These are phyloP conservation scores for Aspergillus panamensis DNA, from an alignment of 495 filamentous ascomycete species.

Conservation along the genomic window DNA sequence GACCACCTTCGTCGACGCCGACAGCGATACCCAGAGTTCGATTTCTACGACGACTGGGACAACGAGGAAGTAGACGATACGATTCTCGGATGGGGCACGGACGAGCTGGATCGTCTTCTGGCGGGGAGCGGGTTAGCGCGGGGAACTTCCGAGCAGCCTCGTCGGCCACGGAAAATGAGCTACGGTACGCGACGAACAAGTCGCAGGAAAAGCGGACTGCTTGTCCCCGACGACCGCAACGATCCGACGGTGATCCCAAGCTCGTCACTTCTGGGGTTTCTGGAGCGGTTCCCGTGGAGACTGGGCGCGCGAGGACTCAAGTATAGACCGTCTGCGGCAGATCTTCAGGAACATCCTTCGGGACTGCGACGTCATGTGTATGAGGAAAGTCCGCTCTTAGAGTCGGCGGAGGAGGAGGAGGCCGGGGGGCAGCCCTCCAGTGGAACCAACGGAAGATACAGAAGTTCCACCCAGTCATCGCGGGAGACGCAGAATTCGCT, in stretches of 20 bases:
- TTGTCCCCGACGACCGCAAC: constrained; percentile 53
- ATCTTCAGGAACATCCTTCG: constrained; percentile 84
- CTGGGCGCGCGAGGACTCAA: constrained; percentile 72
- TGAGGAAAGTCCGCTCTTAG: constrained; percentile 73
- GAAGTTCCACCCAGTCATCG: constrained; percentile 80
- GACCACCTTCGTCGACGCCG: constrained; percentile 67
- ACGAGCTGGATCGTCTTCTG: constrained; percentile 83
- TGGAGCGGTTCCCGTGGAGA: constrained; percentile 80
- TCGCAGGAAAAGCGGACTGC: constrained; percentile 64
- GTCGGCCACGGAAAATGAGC: constrained; percentile 77
- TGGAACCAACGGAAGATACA: constrained; percentile 52
- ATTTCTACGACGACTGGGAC: constrained; percentile 99
- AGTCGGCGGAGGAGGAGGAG: constrained; percentile 59
- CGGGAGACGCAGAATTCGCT: constrained; percentile 82
- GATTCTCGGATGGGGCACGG: constrained; percentile 70
- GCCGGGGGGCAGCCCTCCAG: constrained; percentile 25
- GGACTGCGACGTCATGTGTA: constrained; percentile 37
- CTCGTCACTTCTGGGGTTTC: constrained; percentile 79
- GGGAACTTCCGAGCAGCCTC: constrained; percentile 59
- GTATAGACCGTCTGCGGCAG: constrained; percentile 88
- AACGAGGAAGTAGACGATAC: constrained; percentile 63
- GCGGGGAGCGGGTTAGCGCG: constrained; percentile 64
- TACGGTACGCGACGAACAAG: constrained; percentile 68
- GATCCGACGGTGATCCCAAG: constrained; percentile 91
- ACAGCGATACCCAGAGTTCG: constrained; percentile 78